Conservation (phyloP, 208 protist species). For the Crithidia thermophila region DNA sequence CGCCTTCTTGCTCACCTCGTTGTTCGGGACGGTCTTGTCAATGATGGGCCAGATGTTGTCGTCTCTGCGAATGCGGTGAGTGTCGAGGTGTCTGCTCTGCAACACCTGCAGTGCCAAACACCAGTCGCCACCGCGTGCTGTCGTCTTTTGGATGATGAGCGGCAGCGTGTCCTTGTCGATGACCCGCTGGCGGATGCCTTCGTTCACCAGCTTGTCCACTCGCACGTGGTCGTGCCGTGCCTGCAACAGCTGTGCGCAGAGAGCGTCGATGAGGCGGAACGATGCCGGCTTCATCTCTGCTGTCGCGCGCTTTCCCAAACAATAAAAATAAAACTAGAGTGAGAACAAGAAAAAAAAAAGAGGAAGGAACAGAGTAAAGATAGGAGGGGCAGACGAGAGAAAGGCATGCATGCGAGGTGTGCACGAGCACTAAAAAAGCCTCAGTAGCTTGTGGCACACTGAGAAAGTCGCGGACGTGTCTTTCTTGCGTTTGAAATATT, state of each 20-base stretch:
- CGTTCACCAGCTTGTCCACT: conserved; percentile 47
- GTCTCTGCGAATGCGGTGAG: conserved; percentile 48
- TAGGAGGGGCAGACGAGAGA: too few species aligned
- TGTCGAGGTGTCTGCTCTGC: conserved; percentile 53
- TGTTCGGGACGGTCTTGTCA: conserved; percentile 46
- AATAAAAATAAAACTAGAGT: conserved; percentile 1
- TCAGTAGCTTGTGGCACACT: too few species aligned
- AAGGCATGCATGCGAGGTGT: too few species aligned
- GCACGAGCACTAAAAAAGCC: too few species aligned
- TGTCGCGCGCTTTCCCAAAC: conserved; percentile 1
- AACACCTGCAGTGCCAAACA: conserved; percentile 57
- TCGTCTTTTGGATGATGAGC: conserved; percentile 69
- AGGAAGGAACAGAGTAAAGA: neutral
- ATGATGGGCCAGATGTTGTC: conserved; percentile 71
- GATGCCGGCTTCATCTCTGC: conserved; percentile 50
- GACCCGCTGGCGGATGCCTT: conserved; percentile 61
- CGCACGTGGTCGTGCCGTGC: conserved; percentile 27
- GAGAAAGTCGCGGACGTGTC: too few species aligned
- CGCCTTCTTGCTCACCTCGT: conserved; percentile 36
- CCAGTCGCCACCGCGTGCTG: conserved; percentile 51
- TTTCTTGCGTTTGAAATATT: too few species aligned
- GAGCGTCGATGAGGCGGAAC: conserved; percentile 43
- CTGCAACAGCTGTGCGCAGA: conserved; percentile 56
- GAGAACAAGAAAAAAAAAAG: neutral
- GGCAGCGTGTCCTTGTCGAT: conserved; percentile 71